These are phyloP conservation scores for Artemisia princeps DNA, from an alignment of 140 eudicot genomes.

Conservation along the genomic window DNA sequence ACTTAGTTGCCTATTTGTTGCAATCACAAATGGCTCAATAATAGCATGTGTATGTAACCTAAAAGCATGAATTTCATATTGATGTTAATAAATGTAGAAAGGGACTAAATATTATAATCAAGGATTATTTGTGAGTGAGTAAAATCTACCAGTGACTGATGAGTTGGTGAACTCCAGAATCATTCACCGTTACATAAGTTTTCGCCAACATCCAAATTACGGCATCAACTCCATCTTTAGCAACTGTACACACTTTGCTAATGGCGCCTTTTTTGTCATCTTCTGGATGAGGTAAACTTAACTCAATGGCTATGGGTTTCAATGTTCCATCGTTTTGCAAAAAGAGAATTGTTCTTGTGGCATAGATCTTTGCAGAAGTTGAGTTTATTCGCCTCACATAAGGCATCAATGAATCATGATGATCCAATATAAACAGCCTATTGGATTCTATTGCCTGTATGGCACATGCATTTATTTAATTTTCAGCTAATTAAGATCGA, in stretches of 20 bases:
- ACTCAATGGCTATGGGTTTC: constrained; percentile 57
- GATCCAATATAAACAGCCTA: constrained; percentile 49
- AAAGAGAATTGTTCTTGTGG: constrained; percentile 49
- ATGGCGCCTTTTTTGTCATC: constrained; percentile 37
- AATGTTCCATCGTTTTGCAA: constrained; percentile 38
- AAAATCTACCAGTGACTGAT: constrained; percentile 51
- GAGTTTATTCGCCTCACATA: constrained; percentile 40
- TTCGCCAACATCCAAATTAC: constrained; percentile 57
- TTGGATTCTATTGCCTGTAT: constrained; percentile 44
- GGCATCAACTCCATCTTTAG: constrained; percentile 46
- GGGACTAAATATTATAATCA: not conserved
- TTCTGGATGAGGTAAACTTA: constrained; percentile 49
- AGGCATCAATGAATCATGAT: constrained; percentile 63
- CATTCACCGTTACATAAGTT: constrained; percentile 45
- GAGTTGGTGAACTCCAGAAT: constrained; percentile 56
- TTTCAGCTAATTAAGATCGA: not conserved
- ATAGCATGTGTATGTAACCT: constrained; percentile 68
- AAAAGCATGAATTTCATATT: not conserved
- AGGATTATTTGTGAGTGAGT: not conserved
- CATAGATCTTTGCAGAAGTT: constrained; percentile 45
- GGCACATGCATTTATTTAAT: not conserved
- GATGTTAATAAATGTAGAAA: not conserved
- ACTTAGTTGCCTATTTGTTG: constrained; percentile 69
- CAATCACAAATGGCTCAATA: constrained; percentile 68
- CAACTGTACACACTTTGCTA: constrained; percentile 48